phyloP scores from a whole-genome alignment of 2,329 filamentous ascomycete genomes.

The Beauveria asiatica region DNA sequence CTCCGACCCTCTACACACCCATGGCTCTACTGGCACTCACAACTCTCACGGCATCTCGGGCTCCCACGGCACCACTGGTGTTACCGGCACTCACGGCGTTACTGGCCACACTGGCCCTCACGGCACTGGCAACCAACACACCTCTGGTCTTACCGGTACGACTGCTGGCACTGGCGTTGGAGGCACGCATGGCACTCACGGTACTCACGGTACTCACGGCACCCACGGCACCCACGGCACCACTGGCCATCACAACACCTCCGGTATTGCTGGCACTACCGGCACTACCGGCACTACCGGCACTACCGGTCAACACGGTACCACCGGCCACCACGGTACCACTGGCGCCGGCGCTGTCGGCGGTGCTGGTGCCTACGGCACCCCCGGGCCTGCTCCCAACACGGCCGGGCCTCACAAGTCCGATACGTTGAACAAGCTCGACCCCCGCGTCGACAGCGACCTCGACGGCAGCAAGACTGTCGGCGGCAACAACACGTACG shows the following conservation, averaged over 20 bases:
- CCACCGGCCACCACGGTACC: conserved; percentile 22
- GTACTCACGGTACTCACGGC: conserved; percentile 14
- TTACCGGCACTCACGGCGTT: too few relatives aligned
- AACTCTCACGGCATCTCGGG: conserved; percentile 23
- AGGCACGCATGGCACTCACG: conserved; percentile 13
- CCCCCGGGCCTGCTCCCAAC: conserved; percentile 26
- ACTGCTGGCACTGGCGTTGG: conserved; percentile 8
- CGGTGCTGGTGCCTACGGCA: conserved; percentile 12
- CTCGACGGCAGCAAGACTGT: conserved; percentile 45
- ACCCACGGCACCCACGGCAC: conserved; percentile 14
- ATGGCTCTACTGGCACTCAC: not conserved
- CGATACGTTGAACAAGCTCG: conserved; percentile 45
- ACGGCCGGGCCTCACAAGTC: conserved; percentile 38
- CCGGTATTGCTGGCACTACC: not conserved
- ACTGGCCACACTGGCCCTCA: conserved; percentile 11
- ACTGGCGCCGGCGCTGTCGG: conserved; percentile 27
- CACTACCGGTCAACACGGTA: conserved; percentile 17
- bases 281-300: not conserved
- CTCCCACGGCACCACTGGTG: conserved; percentile 14
- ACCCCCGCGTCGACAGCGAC: conserved; percentile 48
- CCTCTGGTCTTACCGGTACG: conserved; percentile 14
- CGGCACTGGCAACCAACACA: conserved; percentile 15
- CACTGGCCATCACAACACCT: conserved; percentile 20
- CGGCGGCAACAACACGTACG: conserved; percentile 42
- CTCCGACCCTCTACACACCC: conserved; percentile 20